Conservation (phyloP, 306 rosid genomes). For the Vachellia collinsii region DNA sequence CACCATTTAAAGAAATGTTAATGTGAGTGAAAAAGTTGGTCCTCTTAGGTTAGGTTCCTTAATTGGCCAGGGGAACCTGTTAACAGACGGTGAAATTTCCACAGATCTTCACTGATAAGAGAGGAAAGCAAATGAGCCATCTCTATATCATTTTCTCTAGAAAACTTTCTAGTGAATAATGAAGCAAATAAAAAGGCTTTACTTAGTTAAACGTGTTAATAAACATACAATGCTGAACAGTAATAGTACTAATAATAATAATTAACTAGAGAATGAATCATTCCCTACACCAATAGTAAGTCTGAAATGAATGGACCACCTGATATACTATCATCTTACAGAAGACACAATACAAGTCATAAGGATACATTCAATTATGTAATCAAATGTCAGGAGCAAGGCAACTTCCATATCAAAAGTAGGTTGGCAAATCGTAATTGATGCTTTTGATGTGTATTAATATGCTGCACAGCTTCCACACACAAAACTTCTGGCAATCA, state of each 20-base stretch:
- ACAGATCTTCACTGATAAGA: neutral
- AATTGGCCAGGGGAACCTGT: too few relatives aligned
- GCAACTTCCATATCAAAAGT: constrained; percentile 12
- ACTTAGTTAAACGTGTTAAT: constrained; percentile 28
- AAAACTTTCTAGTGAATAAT: neutral
- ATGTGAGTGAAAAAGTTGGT: neutral
- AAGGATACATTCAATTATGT: constrained; percentile 26
- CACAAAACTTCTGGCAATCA: constrained; percentile 59
- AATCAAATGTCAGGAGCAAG: constrained; percentile 40
- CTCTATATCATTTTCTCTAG: too few relatives aligned
- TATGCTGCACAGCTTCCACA: constrained; percentile 85
- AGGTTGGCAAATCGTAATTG: neutral
- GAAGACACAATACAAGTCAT: constrained; percentile 38
- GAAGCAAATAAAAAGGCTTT: neutral
- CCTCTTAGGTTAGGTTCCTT: too few relatives aligned
- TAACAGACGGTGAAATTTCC: neutral
- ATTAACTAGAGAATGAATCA: constrained; percentile 75
- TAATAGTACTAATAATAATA: neutral
- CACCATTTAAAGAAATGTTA: neutral
- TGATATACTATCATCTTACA: constrained; percentile 23
- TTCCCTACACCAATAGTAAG: constrained; percentile 59
- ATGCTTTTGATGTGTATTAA: constrained; percentile 25
- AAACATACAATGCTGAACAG: constrained; percentile 32
- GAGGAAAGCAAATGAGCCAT: neutral
- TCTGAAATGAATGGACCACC: constrained; percentile 30